Conservation (phyloP, 148 eudicot species). For the Amaranthus palmeri region DNA sequence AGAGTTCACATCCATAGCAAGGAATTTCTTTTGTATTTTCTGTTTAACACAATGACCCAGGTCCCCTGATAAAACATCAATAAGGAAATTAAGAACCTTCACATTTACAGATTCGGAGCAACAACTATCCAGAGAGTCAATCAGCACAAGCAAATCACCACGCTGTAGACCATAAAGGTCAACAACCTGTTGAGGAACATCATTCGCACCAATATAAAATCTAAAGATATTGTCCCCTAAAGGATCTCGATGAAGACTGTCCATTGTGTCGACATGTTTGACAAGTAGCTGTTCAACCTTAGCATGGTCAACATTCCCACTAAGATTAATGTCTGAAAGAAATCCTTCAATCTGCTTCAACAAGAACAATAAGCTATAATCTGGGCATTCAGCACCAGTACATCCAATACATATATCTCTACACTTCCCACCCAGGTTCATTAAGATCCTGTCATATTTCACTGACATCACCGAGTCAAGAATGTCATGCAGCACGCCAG, state of each 20-base stretch:
- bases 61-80: conserved; percentile 64
- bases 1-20: conserved; percentile 51
- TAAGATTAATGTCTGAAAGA: conserved; percentile 35
- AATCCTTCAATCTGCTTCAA: conserved; percentile 72
- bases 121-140: conserved; percentile 73
- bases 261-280: conserved; percentile 61
- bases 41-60: conserved; percentile 47
- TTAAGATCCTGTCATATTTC: conserved; percentile 67
- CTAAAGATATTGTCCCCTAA: conserved; percentile 42
- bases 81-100: conserved; percentile 70
- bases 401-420: conserved; percentile 48
- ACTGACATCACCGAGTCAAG: conserved; percentile 63
- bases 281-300: conserved; percentile 54
- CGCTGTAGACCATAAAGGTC: conserved; percentile 60
- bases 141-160: conserved; percentile 71
- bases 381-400: conserved; percentile 51
- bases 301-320: conserved; percentile 34
- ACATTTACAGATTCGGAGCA: conserved; percentile 62
- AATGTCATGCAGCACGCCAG: conserved; percentile 50
- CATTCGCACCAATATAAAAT: conserved; percentile 57
- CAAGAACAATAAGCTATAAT: conserved; percentile 52
- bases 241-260: conserved; percentile 60
- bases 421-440: conserved; percentile 56
- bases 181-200: conserved; percentile 42
- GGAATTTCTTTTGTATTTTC: conserved; percentile 60